These are phyloP conservation scores for Pterocarpus santalinus DNA, from an alignment of 306 rosid species.

Conservation along the genomic window DNA sequence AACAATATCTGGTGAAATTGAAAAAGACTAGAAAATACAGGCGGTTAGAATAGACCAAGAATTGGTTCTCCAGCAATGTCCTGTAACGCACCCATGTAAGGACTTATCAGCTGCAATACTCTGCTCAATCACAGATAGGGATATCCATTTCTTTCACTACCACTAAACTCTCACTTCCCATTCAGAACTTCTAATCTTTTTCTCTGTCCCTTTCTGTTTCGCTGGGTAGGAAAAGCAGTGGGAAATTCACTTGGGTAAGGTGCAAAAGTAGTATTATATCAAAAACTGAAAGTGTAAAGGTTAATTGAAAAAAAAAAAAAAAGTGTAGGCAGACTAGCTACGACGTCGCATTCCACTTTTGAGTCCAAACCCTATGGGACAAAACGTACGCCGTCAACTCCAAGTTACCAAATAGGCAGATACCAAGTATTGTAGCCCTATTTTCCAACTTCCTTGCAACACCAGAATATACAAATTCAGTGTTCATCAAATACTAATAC, in stretches of 20 bases:
- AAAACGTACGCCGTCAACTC: neutral
- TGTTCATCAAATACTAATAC: neutral
- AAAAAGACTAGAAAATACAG: neutral
- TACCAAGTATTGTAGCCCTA: neutral
- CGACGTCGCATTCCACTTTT: too few relatives aligned
- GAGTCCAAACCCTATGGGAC: neutral
- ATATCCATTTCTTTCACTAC: slow-evolving; percentile 18
- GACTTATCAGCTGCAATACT: slow-evolving; percentile 13
- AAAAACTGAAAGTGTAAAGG: too few relatives aligned
- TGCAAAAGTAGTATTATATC: neutral
- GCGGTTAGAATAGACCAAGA: slow-evolving; percentile 3
- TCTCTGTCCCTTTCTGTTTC: neutral
- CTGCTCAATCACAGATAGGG: slow-evolving; percentile 8
- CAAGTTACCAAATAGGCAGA: neutral
- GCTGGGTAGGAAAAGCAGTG: neutral
- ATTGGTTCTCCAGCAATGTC: slow-evolving; percentile 19
- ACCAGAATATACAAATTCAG: neutral
- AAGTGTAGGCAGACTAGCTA: too few relatives aligned
- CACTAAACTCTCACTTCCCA: neutral
- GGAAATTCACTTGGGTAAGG: neutral
- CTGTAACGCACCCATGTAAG: too few relatives aligned
- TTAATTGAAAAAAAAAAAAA: too few relatives aligned
- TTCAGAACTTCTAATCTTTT: neutral
- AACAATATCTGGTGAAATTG: neutral
- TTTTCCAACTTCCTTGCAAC: neutral